A percentile compares a stretch with the other conserved stretches of the same genome.
Conservation (phyloP, 2,329 filamentous ascomycete genomes). For the Dryadomyces quercivorus region DNA sequence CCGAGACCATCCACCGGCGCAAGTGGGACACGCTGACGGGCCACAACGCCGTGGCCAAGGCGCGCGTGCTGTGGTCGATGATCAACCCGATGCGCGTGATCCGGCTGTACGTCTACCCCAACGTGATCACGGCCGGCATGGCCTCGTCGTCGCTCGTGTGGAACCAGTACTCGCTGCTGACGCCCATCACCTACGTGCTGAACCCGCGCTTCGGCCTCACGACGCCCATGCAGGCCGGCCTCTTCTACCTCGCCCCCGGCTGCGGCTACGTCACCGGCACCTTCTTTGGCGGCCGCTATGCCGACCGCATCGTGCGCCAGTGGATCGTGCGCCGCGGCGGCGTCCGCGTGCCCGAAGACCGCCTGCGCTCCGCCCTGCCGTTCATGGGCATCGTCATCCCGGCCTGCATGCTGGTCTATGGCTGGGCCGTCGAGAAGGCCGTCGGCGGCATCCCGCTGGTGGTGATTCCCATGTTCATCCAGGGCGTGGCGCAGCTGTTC, state of each 20-base stretch:
- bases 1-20: constrained; percentile 54
- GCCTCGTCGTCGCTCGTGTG: constrained; percentile 51
- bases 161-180: constrained; percentile 60
- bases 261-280: constrained; percentile 54
- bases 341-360: constrained; percentile 54
- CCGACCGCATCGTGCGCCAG: constrained; percentile 50
- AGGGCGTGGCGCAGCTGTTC: constrained; percentile 56
- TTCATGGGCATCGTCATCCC: constrained; percentile 52
- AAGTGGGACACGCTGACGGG: constrained; percentile 42
- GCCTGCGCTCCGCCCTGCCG: constrained; percentile 46
- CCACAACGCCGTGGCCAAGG: constrained; percentile 28
- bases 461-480: constrained; percentile 55
- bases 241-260: constrained; percentile 61
- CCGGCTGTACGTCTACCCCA: constrained; percentile 49
- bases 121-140: constrained; percentile 45
- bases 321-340: constrained; percentile 43
- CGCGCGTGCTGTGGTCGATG: constrained; percentile 41
- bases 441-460: constrained; percentile 36
- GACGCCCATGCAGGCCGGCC: constrained; percentile 48
- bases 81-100: constrained; percentile 48
- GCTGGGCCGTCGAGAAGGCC: constrained; percentile 34
- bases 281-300: constrained; percentile 56
- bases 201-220: constrained; percentile 57
- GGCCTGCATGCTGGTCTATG: constrained; percentile 32
- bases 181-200: constrained; percentile 56